phyloP scores from a whole-genome alignment of 2,329 filamentous ascomycete species.

The Escovopsis sp. region DNA sequence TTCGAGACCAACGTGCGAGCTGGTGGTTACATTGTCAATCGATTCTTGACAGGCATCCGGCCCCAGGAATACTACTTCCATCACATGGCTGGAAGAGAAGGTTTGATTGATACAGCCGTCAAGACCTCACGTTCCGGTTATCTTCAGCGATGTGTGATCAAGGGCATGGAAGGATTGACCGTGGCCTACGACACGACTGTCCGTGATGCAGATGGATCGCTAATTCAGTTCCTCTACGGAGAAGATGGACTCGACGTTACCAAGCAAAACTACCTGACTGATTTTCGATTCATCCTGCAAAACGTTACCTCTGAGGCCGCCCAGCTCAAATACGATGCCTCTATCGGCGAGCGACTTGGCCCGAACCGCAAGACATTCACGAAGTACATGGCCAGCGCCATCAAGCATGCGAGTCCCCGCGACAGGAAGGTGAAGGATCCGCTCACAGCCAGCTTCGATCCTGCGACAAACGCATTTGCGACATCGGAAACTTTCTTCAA shows the following conservation, averaged over 20 bases:
- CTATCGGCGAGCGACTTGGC: slow-evolving; percentile 30
- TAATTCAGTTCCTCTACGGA: slow-evolving; percentile 92
- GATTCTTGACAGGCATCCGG: slow-evolving; percentile 94
- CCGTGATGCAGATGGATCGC: slow-evolving; percentile 79
- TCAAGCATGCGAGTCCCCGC: slow-evolving; percentile 52
- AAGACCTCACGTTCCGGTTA: slow-evolving; percentile 97
- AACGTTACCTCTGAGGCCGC: slow-evolving; percentile 73
- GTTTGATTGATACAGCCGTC: slow-evolving; percentile 95
- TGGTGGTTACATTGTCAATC: slow-evolving; percentile 85
- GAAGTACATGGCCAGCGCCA: slow-evolving; percentile 67
- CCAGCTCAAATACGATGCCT: slow-evolving; percentile 52
- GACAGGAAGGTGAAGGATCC: slow-evolving; percentile 55
- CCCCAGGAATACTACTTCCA: slow-evolving; percentile 99
- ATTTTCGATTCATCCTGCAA: slow-evolving; percentile 80
- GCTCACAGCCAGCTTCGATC: slow-evolving; percentile 56
- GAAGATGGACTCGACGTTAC: slow-evolving; percentile 91
- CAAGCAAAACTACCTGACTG: slow-evolving; percentile 79
- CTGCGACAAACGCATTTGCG: slow-evolving; percentile 65
- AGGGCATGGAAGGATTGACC: slow-evolving; percentile 90
- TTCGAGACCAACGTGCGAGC: slow-evolving; percentile 83
- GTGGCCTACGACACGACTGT: slow-evolving; percentile 92
- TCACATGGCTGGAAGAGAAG: slow-evolving; percentile 97
- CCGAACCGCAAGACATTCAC: slow-evolving; percentile 46
- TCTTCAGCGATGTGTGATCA: slow-evolving; percentile 90
- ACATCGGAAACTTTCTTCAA: slow-evolving; percentile 79